These are phyloP conservation scores for Diaporthe australafricana DNA, from an alignment of 2,329 filamentous ascomycete species.

Conservation along the genomic window DNA sequence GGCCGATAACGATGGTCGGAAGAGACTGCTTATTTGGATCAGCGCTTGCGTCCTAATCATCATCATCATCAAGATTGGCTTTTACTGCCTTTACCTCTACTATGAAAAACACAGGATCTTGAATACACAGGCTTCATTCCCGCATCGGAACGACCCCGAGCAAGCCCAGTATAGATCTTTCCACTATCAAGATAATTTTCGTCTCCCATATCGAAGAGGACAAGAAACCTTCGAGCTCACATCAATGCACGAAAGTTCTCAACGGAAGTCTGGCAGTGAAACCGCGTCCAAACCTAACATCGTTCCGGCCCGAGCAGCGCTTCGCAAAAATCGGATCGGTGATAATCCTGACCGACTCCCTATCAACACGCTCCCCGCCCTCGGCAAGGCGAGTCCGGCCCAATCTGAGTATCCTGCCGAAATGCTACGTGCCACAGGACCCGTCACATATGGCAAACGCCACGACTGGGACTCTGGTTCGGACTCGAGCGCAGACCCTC, in stretches of 20 bases:
- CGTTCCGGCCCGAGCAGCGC: not conserved
- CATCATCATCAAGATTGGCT: not conserved
- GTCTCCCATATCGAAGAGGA: too few species aligned
- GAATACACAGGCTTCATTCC: not conserved
- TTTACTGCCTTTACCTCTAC: not conserved
- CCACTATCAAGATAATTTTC: not conserved
- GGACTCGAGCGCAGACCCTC: not conserved
- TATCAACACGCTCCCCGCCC: not conserved
- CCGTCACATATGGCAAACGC: not conserved
- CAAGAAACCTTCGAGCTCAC: not conserved
- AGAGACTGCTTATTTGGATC: not conserved
- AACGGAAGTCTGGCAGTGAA: not conserved
- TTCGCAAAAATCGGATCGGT: not conserved
- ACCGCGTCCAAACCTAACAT: too few species aligned
- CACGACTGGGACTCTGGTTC: not conserved
- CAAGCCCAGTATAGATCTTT: too few species aligned
- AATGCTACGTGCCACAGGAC: not conserved
- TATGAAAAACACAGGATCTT: not conserved
- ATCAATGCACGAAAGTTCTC: not conserved
- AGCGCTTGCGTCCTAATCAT: not conserved
- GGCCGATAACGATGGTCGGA: not conserved
- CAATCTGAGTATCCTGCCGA: not conserved
- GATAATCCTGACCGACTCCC: not conserved
- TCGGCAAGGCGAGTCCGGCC: not conserved
- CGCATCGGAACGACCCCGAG: not conserved